phyloP scores from a whole-genome alignment of 257 asterid species.

The Craterostigma plantagineum region DNA sequence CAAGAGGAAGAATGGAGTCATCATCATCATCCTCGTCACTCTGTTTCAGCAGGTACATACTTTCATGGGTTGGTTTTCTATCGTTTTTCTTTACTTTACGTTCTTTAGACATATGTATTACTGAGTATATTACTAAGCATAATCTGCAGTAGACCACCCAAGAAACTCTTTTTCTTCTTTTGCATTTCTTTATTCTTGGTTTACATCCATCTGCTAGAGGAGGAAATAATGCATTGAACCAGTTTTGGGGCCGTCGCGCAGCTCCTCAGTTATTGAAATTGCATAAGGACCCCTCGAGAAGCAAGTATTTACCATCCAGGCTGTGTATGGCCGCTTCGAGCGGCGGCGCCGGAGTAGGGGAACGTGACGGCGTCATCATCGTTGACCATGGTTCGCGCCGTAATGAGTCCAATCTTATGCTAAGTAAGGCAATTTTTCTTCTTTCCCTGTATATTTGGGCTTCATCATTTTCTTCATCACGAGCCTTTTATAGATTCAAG shows the following conservation, averaged over 20 bases:
- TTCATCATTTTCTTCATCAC: not conserved
- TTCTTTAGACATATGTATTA: not conserved
- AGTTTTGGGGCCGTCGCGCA: slow-evolving; percentile 7
- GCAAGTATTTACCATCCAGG: slow-evolving; percentile 20
- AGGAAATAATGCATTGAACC: too few species aligned
- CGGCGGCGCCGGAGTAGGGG: slow-evolving; percentile 48
- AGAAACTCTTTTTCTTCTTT: not conserved
- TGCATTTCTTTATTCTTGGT: too few species aligned
- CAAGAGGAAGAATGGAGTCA: slow-evolving; percentile 19
- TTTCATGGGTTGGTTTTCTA: not conserved
- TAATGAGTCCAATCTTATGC: slow-evolving; percentile 75
- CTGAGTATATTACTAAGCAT: too few species aligned
- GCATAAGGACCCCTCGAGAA: slow-evolving; percentile 17
- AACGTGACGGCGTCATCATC: slow-evolving; percentile 62
- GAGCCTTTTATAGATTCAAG: not conserved
- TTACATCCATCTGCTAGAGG: too few species aligned
- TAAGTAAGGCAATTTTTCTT: slow-evolving; percentile 33
- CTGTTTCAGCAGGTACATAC: slow-evolving; percentile 19
- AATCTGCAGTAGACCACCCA: too few species aligned
- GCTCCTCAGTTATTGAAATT: slow-evolving; percentile 23
- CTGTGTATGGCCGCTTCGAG: slow-evolving; percentile 45
- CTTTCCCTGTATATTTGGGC: not conserved
- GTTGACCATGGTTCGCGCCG: slow-evolving; percentile 98
- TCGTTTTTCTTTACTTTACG: not conserved
- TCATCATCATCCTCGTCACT: slow-evolving; percentile 18